Conservation (phyloP, 768 basidiomycete species). For the Pilatotrama ljubarskyi region DNA sequence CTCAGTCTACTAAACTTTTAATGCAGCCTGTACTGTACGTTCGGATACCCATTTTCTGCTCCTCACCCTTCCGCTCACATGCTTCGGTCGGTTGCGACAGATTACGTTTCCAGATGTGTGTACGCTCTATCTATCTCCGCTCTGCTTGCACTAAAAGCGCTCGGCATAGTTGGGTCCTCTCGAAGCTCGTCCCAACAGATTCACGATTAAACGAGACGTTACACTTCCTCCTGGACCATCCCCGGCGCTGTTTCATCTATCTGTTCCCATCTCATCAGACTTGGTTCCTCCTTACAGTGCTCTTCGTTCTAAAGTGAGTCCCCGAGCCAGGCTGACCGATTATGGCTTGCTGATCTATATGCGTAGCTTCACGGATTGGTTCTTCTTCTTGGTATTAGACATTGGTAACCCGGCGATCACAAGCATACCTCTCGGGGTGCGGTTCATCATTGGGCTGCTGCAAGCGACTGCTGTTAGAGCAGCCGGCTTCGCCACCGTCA, state of each 20-base stretch:
- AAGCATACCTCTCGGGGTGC: conserved; percentile 65
- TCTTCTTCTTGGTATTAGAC: conserved; percentile 87
- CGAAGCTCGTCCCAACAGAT: conserved; percentile 55
- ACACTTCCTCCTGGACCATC: conserved; percentile 92
- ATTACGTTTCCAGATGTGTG: conserved; percentile 52
- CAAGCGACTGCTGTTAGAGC: conserved; percentile 84
- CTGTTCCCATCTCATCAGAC: conserved; percentile 93
- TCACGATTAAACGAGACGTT: conserved; percentile 78
- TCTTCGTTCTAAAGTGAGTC: conserved; percentile 69
- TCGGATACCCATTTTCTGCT: not conserved
- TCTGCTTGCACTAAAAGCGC: not conserved
- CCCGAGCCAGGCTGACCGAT: not conserved
- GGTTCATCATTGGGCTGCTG: conserved; percentile 73
- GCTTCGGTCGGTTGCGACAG: conserved; percentile 37
- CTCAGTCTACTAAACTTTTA: not conserved
- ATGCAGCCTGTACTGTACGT: conserved; percentile 69
- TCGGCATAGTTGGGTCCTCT: conserved; percentile 64
- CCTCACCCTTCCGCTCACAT: not conserved
- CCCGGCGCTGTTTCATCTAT: conserved; percentile 87
- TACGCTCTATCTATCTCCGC: not conserved
- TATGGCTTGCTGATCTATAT: not conserved
- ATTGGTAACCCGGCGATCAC: conserved; percentile 74
- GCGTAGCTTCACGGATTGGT: conserved; percentile 77
- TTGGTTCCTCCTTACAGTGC: conserved; percentile 78
- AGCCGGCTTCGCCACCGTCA: conserved; percentile 83